Conservation (phyloP, 441 rosid species). For the California macrophylla region DNA sequence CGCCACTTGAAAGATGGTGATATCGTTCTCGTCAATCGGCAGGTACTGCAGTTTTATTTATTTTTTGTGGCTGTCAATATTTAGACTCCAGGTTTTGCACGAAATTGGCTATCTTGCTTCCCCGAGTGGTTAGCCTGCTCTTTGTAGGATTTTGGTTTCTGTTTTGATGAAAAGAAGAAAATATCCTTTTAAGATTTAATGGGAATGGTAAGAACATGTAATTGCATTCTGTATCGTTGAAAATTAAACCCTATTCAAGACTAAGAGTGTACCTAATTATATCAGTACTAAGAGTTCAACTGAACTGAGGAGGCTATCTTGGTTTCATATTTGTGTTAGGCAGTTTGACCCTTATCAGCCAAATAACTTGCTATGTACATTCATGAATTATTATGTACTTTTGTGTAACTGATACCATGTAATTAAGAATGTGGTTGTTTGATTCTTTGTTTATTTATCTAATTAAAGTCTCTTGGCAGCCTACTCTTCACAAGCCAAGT, state of each 20-base stretch:
- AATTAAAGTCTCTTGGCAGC: conserved; percentile 48
- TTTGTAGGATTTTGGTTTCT: neutral
- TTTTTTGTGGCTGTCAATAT: neutral
- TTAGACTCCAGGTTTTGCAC: neutral
- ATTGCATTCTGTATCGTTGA: neutral
- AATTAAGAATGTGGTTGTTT: neutral
- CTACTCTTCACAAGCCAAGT: conserved; percentile 98
- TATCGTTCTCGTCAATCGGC: conserved; percentile 88
- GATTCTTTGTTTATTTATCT: conserved; percentile 7
- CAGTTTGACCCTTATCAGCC: neutral
- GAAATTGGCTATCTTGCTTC: neutral
- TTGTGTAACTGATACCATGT: neutral
- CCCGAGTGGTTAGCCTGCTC: neutral
- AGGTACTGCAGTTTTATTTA: conserved; percentile 36
- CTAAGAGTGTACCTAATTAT: neutral
- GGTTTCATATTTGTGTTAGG: neutral
- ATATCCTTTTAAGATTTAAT: neutral
- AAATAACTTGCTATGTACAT: neutral
- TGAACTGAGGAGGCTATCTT: neutral
- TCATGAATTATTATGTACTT: neutral
- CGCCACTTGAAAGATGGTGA: conserved; percentile 96
- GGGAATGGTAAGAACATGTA: neutral
- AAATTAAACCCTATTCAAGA: neutral
- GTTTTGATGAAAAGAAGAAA: neutral
- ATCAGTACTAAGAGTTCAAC: neutral